Conservation (phyloP, 1,284 basidiomycete genomes). For the Ustilago bromivora region DNA sequence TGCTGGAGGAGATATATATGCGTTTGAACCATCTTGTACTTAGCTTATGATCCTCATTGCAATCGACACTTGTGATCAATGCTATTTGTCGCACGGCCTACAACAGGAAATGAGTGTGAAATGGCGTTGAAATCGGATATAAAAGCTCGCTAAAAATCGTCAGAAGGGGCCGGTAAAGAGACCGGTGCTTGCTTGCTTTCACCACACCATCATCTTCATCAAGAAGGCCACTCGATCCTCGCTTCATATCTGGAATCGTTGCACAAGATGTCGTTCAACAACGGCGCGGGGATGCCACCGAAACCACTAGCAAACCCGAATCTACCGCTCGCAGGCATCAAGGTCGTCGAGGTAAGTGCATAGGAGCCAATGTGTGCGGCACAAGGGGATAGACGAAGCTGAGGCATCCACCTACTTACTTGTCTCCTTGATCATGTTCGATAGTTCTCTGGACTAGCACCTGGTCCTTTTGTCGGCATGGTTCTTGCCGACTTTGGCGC, state of each 20-base stretch:
- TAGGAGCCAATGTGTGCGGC: not conserved
- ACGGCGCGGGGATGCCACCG: conserved; percentile 26
- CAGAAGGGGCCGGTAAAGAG: conserved; percentile 14
- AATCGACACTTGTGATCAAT: no score
- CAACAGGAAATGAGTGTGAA: conserved; percentile 7
- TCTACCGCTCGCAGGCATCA: conserved; percentile 39
- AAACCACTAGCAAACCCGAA: conserved; percentile 27
- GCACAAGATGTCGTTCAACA: conserved; percentile 22
- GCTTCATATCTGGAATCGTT: not conserved
- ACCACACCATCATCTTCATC: conserved; percentile 7
- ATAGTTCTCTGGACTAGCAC: conserved; percentile 86
- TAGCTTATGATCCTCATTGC: no score
- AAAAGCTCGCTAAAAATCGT: conserved; percentile 34
- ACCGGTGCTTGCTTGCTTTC: conserved; percentile 9
- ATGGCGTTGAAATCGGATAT: not conserved
- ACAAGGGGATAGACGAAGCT: no score
- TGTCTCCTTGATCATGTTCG: no score
- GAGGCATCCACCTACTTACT: no score
- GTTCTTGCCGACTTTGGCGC: conserved; percentile 85
- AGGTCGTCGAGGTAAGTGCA: conserved; percentile 41
- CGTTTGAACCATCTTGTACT: no score
- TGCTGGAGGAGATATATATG: no score
- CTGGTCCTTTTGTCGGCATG: conserved; percentile 81
- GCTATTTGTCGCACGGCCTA: not conserved
- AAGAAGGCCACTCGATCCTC: not conserved